Evolutionary conservation across 2,329 filamentous ascomycete species (phyloP).

Genomic region (Neonectria coccinea): DNA sequence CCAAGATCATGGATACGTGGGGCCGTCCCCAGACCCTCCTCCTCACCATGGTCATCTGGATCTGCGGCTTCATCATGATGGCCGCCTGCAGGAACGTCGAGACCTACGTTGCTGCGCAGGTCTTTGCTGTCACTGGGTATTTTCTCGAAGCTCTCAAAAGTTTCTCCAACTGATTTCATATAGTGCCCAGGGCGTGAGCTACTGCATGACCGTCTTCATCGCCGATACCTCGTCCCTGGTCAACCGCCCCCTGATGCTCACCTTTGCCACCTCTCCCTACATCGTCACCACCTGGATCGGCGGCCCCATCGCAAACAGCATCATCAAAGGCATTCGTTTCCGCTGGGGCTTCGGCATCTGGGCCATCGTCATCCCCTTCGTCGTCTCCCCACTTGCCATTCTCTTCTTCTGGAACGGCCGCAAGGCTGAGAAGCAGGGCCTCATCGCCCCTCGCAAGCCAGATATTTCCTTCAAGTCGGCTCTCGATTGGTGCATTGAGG

Average conservation of each 20-base stretch:
- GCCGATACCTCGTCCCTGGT: conserved; percentile 75
- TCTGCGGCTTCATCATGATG: conserved; percentile 68
- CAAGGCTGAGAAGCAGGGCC: conserved; percentile 68
- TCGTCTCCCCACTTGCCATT: conserved; percentile 14
- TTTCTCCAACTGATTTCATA: conserved; percentile 53
- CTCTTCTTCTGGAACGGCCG: conserved; percentile 31
- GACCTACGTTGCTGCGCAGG: conserved; percentile 65
- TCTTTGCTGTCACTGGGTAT: conserved; percentile 61
- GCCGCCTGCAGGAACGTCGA: conserved; percentile 61
- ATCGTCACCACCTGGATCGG: conserved; percentile 75
- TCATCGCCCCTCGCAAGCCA: conserved; percentile 51
- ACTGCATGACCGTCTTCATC: conserved; percentile 68
- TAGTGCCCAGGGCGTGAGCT: conserved; percentile 56
- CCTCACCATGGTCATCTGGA: conserved; percentile 61
- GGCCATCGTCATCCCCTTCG: conserved; percentile 32
- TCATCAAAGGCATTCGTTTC: conserved; percentile 67
- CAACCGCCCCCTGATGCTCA: conserved; percentile 73
- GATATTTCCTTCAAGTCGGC: conserved; percentile 26
- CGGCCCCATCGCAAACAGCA: conserved; percentile 65
- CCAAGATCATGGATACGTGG: conserved; percentile 72
- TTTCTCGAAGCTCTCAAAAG: neutral
- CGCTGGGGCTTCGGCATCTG: conserved; percentile 74
- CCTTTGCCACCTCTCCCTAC: conserved; percentile 73
- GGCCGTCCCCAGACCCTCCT: conserved; percentile 70
- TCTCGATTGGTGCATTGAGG: conserved; percentile 66